phyloP scores from a whole-genome alignment of 805 yeast species.

The Priceomyces fermenticarens region DNA sequence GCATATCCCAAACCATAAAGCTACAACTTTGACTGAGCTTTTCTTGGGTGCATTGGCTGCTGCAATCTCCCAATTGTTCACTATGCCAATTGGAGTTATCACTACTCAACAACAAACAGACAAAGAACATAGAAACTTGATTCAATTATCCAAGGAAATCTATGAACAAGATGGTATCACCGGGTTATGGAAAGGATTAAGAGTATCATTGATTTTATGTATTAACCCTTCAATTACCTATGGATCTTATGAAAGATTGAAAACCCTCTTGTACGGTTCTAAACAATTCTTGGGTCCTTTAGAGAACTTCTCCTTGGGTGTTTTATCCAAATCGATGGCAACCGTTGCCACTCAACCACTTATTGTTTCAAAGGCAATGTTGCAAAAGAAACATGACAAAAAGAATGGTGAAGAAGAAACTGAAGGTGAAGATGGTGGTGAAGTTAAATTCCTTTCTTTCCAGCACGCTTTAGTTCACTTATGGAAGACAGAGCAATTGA shows the following conservation, averaged over 20 bases:
- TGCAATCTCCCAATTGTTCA: conserved; percentile 73
- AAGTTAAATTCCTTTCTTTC: conserved; percentile 51
- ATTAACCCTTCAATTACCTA: conserved; percentile 85
- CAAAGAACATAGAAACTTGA: conserved; percentile 30
- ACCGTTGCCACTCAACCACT: conserved; percentile 80
- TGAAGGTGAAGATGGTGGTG: conserved; percentile 30
- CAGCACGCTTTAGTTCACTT: conserved; percentile 61
- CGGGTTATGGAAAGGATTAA: conserved; percentile 82
- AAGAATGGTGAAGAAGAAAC: conserved; percentile 21
- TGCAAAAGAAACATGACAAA: conserved; percentile 48
- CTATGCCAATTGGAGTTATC: conserved; percentile 77
- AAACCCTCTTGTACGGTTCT: conserved; percentile 44
- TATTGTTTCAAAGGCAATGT: conserved; percentile 79
- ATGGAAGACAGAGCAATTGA: conserved; percentile 59
- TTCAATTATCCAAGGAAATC: conserved; percentile 44
- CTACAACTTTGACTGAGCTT: conserved; percentile 65
- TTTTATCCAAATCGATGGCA: conserved; percentile 77
- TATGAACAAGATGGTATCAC: conserved; percentile 59
- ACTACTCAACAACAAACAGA: conserved; percentile 62
- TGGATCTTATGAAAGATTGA: conserved; percentile 72
- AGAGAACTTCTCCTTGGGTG: conserved; percentile 71
- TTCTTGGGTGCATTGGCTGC: conserved; percentile 78
- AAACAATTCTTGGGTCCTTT: conserved; percentile 50
- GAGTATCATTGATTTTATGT: conserved; percentile 75
- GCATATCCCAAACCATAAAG: conserved; percentile 34